Conservation (phyloP, 1,284 basidiomycete species). For the Sporisorium sorghi region DNA sequence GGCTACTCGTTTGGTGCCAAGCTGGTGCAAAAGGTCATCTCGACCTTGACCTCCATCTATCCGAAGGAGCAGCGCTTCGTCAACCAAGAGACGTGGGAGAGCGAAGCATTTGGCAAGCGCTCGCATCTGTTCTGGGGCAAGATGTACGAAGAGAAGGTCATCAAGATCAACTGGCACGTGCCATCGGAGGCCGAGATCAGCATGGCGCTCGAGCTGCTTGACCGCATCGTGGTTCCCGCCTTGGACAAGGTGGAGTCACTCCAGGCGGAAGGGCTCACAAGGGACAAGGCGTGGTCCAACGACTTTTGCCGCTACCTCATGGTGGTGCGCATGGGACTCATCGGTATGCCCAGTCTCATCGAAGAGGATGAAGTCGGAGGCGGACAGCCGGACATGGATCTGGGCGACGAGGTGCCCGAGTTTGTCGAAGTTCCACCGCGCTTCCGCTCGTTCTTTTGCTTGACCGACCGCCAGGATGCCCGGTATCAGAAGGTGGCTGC, state of each 20-base stretch:
- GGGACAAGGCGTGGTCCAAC: constrained; percentile 77
- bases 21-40: constrained; percentile 81
- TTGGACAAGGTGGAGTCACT: constrained; percentile 79
- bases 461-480: constrained; percentile 80
- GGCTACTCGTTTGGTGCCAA: constrained; percentile 86
- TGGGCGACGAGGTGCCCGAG: constrained; percentile 76
- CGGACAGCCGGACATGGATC: constrained; percentile 75
- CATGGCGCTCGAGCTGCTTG: constrained; percentile 83
- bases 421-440: constrained; percentile 73
- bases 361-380: constrained; percentile 75
- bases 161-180: constrained; percentile 89
- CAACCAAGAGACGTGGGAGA: constrained; percentile 84
- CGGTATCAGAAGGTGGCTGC: constrained; percentile 78
- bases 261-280: constrained; percentile 25
- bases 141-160: constrained; percentile 82
- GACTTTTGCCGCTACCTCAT: constrained; percentile 87
- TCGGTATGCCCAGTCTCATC: constrained; percentile 76
- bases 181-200: constrained; percentile 81
- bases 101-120: constrained; percentile 80
- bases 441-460: constrained; percentile 76
- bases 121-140: constrained; percentile 87
- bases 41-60: constrained; percentile 82
- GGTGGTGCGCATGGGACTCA: constrained; percentile 76
- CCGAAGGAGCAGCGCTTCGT: constrained; percentile 84
- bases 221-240: constrained; percentile 77